Percentiles rank a stretch among this genome's conserved stretches.
Evolutionary conservation across 768 basidiomycete species (phyloP).

Genomic region (Suillus cothurnatus): DNA sequence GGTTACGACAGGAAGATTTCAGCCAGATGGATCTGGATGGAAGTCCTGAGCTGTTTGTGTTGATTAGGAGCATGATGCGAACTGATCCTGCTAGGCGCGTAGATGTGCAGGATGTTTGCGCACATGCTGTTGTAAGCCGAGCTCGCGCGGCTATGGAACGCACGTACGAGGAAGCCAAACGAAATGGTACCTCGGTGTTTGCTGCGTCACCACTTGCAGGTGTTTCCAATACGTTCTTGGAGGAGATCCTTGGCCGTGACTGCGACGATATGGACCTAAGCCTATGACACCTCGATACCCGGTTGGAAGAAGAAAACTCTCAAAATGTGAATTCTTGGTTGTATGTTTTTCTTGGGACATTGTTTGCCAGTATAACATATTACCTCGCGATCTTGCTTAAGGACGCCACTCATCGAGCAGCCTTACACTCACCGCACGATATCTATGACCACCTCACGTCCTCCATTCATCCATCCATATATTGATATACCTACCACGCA

Average conservation of each 20-base stretch:
- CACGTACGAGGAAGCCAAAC: constrained; percentile 38
- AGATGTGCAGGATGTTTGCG: constrained; percentile 55
- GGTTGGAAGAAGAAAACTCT: neutral
- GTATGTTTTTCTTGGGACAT: constrained; percentile 39
- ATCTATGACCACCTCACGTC: constrained; percentile 19
- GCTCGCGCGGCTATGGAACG: constrained; percentile 66
- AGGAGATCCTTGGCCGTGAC: constrained; percentile 53
- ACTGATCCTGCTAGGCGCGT: constrained; percentile 65
- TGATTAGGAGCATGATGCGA: constrained; percentile 80
- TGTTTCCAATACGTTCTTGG: constrained; percentile 63
- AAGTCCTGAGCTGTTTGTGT: constrained; percentile 63
- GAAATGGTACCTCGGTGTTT: constrained; percentile 45
- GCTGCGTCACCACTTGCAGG: constrained; percentile 64
- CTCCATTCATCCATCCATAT: neutral
- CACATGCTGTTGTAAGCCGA: constrained; percentile 64
- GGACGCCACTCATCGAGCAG: constrained; percentile 4
- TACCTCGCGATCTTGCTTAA: constrained; percentile 37
- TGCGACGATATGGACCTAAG: constrained; percentile 44
- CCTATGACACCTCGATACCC: constrained; percentile 22
- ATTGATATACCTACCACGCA: constrained; percentile 26
- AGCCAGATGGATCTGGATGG: constrained; percentile 74
- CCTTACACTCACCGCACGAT: constrained; percentile 10
- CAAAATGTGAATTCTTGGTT: constrained; percentile 18
- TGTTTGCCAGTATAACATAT: constrained; percentile 37
- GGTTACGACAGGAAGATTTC: constrained; percentile 89